These are phyloP conservation scores for cucumber (Cucumis sativus) DNA, from an alignment of 306 rosid species.

Conservation along the genomic window Cucumber_9930_V3 NC_026661.2:2795501-2796000, in stretches of 20 bases:
- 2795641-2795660: background rate
- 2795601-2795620: background rate
- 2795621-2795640: background rate
- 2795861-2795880: background rate
- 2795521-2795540: background rate
- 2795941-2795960: background rate
- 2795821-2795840: background rate
- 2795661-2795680: background rate
- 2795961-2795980: background rate
- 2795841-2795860: background rate
- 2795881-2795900: background rate
- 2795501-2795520: background rate
- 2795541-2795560: background rate
- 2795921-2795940: background rate
- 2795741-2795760: background rate
- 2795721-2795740: background rate
- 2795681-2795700: background rate
- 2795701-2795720: background rate
- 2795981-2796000: background rate
- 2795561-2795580: background rate
- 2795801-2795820: background rate
- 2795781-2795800: background rate
- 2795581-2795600: background rate
- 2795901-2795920: background rate
- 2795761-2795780: background rate